These are phyloP conservation scores for Kwoniella dendrophila DNA, from an alignment of 768 basidiomycete species.

Conservation along the genomic window DNA sequence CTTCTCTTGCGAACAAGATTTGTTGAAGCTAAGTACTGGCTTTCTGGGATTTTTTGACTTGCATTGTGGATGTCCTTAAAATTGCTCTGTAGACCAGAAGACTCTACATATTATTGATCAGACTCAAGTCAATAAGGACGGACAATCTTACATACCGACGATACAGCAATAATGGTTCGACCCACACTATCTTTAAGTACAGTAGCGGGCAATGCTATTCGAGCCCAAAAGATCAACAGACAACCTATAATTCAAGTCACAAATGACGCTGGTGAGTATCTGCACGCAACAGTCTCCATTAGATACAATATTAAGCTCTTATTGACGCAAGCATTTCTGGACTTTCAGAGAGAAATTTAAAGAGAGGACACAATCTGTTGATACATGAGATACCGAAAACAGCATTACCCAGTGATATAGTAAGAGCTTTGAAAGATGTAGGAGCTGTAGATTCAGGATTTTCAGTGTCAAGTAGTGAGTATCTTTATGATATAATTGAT, in stretches of 20 bases:
- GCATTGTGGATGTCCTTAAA: too few species aligned
- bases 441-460: conserved; percentile 21
- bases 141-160: not conserved
- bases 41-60: too few species aligned
- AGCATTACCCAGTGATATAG: conserved; percentile 19
- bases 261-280: not conserved
- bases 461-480: conserved; percentile 16
- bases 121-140: not conserved
- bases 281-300: not conserved
- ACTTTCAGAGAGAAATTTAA: not conserved
- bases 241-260: not conserved
- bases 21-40: too few species aligned
- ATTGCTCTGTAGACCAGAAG: not conserved
- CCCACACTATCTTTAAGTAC: not conserved
- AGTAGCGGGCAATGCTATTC: not conserved
- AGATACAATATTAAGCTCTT: not conserved
- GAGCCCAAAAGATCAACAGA: not conserved
- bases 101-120: not conserved
- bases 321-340: too few species aligned
- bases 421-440: conserved; percentile 12
- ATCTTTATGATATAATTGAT: too few species aligned
- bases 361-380: conserved; percentile 4
- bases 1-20: too few species aligned
- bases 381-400: conserved; percentile 19
- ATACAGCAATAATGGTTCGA: not conserved